Base-by-base conservation (phyloP, 345 rosid genomes). In the Anacardium occidentale region DNA sequence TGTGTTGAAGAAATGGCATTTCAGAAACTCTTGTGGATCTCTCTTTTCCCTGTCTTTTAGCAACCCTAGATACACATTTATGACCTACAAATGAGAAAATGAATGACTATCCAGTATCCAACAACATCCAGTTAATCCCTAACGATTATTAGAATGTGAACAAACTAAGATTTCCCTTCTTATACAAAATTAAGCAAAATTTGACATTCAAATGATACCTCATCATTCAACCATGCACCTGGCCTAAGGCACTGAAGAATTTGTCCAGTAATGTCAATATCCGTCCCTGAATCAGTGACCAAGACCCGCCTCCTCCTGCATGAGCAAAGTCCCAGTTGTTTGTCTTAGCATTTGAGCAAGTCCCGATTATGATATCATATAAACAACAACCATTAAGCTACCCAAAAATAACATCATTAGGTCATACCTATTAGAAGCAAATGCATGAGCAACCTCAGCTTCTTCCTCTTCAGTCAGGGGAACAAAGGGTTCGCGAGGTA, bases 41-140 rank as follows among this genome's bases (percentile, higher is more conserved):
- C 99, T 89, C 72, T 76, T 86, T 82, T 96, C 98, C 81, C 99
- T 83, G 77, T 93, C 99, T 84, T 93, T 96, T 77, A 96, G 85
- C 84, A 96, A 79, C 72, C 86, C 97, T 45, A 93, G 86, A 69
- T 91, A 96, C 57, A 96, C 60, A 80, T 96, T 93, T 69, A 95
- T 92, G 68, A 92, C 98, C 99, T 95, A 72, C 59, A 70, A 79
- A 66, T 59, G 75, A 59, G 70, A 77, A 65, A 8, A 22, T 14
- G 26, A 20, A 53, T 58, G 50, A 66, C 20, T 29, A 20, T 10
- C 4, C 26, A 11, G 0, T 42, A 53, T 37, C 6, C 17, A n/a
- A n/a, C n/a, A n/a, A n/a, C n/a, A n/a, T 12, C 29, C 21, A 62
- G 26, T 8, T n/a, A 21, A 55, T 63, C 48, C 18, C 24, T 50